Evolutionary conservation across 2,329 filamentous ascomycete genomes (phyloP), one percentile per base, ranked within the genome.

Genomic region (Talaromyces sp.): DNA sequence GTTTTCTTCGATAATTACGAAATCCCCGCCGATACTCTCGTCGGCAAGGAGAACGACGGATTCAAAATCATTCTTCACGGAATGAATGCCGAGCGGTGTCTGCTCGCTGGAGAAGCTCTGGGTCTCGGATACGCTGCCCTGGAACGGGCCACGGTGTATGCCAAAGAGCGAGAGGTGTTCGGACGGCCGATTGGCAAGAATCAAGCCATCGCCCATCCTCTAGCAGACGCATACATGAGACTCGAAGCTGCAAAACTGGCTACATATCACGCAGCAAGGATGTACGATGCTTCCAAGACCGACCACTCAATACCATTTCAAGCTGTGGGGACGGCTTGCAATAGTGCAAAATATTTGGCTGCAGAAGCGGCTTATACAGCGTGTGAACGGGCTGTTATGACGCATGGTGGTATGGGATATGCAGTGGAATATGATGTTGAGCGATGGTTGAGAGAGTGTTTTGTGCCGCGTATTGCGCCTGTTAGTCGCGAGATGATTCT

Each of bases 1-100:
- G 89, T 96, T 1, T 96, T 96, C 76, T 95, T 96, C 74, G 91
- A 95, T 75, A 86, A 89, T 69, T 96, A 93, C 75, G 75, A 77
- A 3, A 86, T 95, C 15, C 86, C 89, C 0, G 83, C 83, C 0
- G 81, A 86, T 47, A 82, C 86, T 0, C 79, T 94, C 0, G 86
- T 96, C 49, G 92, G 92, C 0, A 74, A 85, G 36, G 90, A 95
- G 74, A 88, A 88, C 5, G 83, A 91, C 65, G 92, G 92, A 0
- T 96, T 96, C 82, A 89, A 88, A 71, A 89, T 92, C 64, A 86
- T 93, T 61, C 83, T 93, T 27, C 89, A 92, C 71, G 90, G 91
- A 1, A 91, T 93, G 89, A 93, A 93, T 69, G 90, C 90, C 0
- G 90, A 93, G 75, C 83, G 90, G 2, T 91, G 90, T 72, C 83